Evolutionary conservation across 2,329 filamentous ascomycete genomes (phyloP), one percentile per base, ranked within the genome.

Genomic region (Huntiella moniliformis): DNA sequence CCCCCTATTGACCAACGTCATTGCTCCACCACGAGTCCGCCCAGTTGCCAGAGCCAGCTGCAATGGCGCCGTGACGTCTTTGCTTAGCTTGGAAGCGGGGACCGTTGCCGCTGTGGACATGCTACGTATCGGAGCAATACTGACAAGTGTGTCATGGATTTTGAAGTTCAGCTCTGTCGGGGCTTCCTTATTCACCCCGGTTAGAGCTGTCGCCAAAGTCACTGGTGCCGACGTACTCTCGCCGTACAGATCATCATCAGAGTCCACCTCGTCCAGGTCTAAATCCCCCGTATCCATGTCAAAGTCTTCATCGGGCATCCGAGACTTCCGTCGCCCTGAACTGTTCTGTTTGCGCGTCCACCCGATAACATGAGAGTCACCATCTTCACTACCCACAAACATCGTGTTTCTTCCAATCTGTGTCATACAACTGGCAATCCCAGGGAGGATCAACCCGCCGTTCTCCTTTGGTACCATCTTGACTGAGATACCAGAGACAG

Each of bases 351-450:
- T 80, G 51, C 73, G 72, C 34, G 73, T 76, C 80, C 86, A 95
- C 16, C 82, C 79, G 18, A 98, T 58, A 3, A 98, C 68, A 1
- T 83, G 60, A 0, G 88, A 92, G 53, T 96, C 83, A 6, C 77
- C 73, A 46, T 79, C 74, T 56, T 93, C 84, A 55, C 84, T 93
- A 10, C 88, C 91, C 17, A 93, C 62, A 56, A 98, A 98, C 31
- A 96, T 58, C 13, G 71, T 68, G 8, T 78, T 76, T 45, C 74
- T 73, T 3, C 75, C 73, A 3, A 96, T 59, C 45, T 69, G 73
- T 17, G 77, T 74, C 2, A 84, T 70, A 51, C 82, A 86, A 1
- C 84, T 79, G 18, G 78, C 72, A 16, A 70, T 64, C 37, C 71
- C 69, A 42, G 70, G 70, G 48, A 92, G 57, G 7, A 82, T 51